These are phyloP conservation scores for Sarocladium strictum DNA, from an alignment of 2,329 filamentous ascomycete species.

Conservation along the genomic window DNA sequence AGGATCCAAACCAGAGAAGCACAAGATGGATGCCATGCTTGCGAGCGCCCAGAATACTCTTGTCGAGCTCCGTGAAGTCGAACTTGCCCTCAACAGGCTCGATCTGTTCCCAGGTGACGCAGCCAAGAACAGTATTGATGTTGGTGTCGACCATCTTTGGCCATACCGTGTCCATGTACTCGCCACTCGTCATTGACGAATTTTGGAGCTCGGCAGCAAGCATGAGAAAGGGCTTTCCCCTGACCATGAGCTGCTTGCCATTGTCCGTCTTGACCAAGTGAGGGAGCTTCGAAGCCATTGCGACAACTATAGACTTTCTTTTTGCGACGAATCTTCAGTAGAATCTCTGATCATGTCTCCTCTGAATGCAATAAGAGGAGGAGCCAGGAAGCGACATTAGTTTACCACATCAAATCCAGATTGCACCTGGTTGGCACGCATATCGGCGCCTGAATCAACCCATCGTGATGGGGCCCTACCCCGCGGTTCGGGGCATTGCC, in stretches of 20 bases:
- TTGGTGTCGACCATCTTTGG: conserved; percentile 24
- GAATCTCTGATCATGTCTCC: too few relatives aligned
- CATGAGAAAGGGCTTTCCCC: conserved; percentile 31
- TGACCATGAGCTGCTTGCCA: conserved; percentile 26
- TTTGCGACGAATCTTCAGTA: too few relatives aligned
- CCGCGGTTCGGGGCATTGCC: not conserved
- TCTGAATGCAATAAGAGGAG: too few relatives aligned
- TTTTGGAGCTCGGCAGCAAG: conserved; percentile 29
- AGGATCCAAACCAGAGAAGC: conserved; percentile 32
- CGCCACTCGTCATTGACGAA: conserved; percentile 27
- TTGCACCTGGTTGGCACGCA: not conserved
- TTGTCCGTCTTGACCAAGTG: not conserved
- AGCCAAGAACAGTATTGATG: conserved; percentile 31
- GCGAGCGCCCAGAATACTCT: conserved; percentile 24
- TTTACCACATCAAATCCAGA: not conserved
- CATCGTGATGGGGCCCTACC: not conserved
- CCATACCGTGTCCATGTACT: conserved; percentile 26
- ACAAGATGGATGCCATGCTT: conserved; percentile 27
- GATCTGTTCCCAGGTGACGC: conserved; percentile 30
- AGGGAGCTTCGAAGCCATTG: not conserved
- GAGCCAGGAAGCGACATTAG: not conserved
- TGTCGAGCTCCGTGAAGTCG: conserved; percentile 27
- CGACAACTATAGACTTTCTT: not conserved
- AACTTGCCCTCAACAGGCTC: conserved; percentile 29
- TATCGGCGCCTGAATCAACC: not conserved